These are phyloP conservation scores for Teunomyces stri DNA, from an alignment of 805 yeast genomes.

Conservation along the genomic window DNA sequence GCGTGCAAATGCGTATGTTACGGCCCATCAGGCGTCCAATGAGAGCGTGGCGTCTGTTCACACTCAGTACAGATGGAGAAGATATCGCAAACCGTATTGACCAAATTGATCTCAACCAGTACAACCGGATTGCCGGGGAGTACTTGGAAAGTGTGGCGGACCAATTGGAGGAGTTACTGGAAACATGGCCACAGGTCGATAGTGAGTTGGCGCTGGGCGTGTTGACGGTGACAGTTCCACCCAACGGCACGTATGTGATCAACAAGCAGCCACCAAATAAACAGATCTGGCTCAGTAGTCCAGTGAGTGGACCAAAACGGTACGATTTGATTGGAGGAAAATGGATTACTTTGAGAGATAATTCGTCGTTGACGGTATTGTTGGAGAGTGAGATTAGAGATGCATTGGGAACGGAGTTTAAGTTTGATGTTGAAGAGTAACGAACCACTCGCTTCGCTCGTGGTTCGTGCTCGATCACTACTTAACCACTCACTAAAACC, in stretches of 20 bases:
- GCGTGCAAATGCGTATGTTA: background rate
- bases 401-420: conserved; percentile 22
- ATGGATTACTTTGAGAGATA: conserved; percentile 81
- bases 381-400: conserved; percentile 30
- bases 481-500: too few relatives aligned
- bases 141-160: conserved; percentile 70
- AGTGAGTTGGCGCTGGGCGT: conserved; percentile 87
- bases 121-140: conserved; percentile 61
- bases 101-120: conserved; percentile 48
- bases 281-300: conserved; percentile 95
- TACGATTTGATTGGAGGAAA: conserved; percentile 64
- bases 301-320: conserved; percentile 86
- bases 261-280: conserved; percentile 97
- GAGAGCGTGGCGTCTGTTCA: conserved; percentile 4
- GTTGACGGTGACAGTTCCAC: conserved; percentile 66
- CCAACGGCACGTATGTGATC: conserved; percentile 81
- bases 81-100: conserved; percentile 52
- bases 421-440: conserved; percentile 9
- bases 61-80: conserved; percentile 50
- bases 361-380: conserved; percentile 32
- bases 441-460: too few relatives aligned
- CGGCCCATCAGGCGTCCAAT: background rate
- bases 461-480: too few relatives aligned
- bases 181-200: conserved; percentile 61
- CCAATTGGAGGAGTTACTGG: conserved; percentile 66